These are phyloP conservation scores for Carex myosuroides DNA, from an alignment of 176 grass and related monocot genomes.

Conservation along the genomic window DNA sequence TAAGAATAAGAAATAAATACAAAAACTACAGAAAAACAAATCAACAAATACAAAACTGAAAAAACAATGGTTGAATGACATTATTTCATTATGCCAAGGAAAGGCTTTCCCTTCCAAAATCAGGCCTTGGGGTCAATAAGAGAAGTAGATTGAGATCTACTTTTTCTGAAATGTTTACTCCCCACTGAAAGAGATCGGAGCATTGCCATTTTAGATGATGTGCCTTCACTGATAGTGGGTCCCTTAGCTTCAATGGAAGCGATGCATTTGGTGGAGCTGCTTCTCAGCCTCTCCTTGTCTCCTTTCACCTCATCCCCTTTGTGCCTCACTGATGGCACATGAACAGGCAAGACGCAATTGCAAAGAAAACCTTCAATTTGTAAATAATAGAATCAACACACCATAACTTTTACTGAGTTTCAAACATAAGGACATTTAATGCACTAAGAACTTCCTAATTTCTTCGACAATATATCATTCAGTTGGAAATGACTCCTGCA, in stretches of 20 bases:
- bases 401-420: background rate
- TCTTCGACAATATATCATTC: background rate
- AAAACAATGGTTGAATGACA: conserved; percentile 8
- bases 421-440: background rate
- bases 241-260: background rate
- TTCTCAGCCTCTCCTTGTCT: conserved; percentile 15
- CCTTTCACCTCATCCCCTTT: conserved; percentile 2
- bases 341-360: conserved; percentile 23
- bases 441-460: background rate
- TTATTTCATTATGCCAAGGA: conserved; percentile 8
- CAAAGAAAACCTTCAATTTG: conserved; percentile 24
- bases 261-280: conserved; percentile 18
- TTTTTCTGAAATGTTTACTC: conserved; percentile 25
- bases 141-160: conserved; percentile 8
- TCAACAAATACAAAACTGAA: conserved; percentile 8
- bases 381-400: background rate
- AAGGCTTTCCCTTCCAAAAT: conserved; percentile 19
- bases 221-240: conserved; percentile 3
- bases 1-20: conserved; percentile 8
- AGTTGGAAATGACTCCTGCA: background rate
- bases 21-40: conserved; percentile 23
- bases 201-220: conserved; percentile 11
- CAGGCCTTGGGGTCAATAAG: conserved; percentile 10
- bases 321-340: conserved; percentile 12
- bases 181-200: conserved; percentile 18